Evolutionary conservation across 148 eudicot genomes (phyloP).

Genomic region (Hydrangea macrophylla): DNA sequence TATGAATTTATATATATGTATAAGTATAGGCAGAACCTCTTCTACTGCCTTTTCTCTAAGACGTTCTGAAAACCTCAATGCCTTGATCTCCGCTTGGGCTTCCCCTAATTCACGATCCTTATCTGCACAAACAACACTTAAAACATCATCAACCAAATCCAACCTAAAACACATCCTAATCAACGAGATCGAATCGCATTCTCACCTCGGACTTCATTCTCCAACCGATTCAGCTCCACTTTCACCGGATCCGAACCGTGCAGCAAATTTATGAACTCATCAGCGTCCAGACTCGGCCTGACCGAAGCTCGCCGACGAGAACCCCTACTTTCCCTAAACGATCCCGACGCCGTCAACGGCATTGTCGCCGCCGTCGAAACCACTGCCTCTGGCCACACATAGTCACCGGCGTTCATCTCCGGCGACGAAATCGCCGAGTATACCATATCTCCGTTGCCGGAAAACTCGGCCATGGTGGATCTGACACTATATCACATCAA

Average conservation of each 20-base stretch:
- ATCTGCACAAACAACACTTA: constrained; percentile 39
- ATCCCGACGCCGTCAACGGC: constrained; percentile 47
- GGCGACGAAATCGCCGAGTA: constrained; percentile 1
- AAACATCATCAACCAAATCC: constrained; percentile 6
- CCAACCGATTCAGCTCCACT: constrained; percentile 87
- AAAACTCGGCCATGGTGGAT: constrained; percentile 40
- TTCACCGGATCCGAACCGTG: constrained; percentile 99
- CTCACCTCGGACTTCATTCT: constrained; percentile 90
- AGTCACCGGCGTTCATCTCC: constrained; percentile 20
- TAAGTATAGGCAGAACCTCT: constrained; percentile 42
- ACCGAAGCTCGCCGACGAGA: constrained; percentile 56
- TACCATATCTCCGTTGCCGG: constrained; percentile 29
- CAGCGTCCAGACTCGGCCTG: constrained; percentile 80
- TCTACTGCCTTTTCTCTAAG: constrained; percentile 75
- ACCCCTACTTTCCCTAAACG: constrained; percentile 58
- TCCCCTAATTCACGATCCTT: constrained; percentile 69
- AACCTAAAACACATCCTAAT: constrained; percentile 2
- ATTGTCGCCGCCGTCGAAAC: constrained; percentile 19
- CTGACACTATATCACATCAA: constrained; percentile 32
- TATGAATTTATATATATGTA: constrained; percentile 2
- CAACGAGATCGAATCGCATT: constrained; percentile 33
- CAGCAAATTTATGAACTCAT: constrained; percentile 73
- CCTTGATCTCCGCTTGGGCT: constrained; percentile 70
- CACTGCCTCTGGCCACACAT: constrained; percentile 6
- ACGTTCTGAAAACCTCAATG: constrained; percentile 61